Conservation (phyloP, 2,329 filamentous ascomycete genomes). For the Chaetomium sp. region DNA sequence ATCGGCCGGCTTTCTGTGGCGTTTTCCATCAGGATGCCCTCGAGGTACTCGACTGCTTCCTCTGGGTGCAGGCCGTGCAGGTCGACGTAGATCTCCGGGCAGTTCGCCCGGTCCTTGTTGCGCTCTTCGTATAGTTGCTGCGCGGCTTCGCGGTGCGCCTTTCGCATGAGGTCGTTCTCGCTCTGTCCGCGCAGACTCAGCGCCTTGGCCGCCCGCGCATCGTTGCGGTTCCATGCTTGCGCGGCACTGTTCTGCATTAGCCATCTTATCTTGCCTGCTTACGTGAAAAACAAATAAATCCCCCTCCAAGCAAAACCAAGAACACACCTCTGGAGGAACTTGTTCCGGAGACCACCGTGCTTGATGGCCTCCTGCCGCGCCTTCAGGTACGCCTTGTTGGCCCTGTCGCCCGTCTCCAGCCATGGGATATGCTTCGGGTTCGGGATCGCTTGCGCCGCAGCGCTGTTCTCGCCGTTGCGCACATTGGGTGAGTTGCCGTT, state of each 20-base stretch:
- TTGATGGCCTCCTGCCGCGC: constrained; percentile 94
- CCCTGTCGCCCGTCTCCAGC: constrained; percentile 85
- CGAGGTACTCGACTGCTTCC: constrained; percentile 91
- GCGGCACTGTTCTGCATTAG: constrained; percentile 58
- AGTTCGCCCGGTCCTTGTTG: constrained; percentile 59
- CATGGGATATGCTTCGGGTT: constrained; percentile 90
- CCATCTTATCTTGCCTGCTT: neutral
- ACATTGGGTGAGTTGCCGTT: constrained; percentile 60
- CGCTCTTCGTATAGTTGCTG: constrained; percentile 88
- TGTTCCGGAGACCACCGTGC: constrained; percentile 91
- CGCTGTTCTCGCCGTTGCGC: constrained; percentile 68
- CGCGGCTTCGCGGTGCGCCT: constrained; percentile 91
- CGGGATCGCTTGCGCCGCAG: constrained; percentile 74
- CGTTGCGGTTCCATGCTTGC: constrained; percentile 97
- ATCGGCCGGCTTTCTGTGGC: constrained; percentile 65
- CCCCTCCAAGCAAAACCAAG: too few species aligned
- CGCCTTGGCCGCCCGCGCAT: constrained; percentile 91
- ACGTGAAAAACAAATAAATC: too few species aligned
- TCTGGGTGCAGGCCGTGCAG: constrained; percentile 97
- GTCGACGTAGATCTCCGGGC: constrained; percentile 83
- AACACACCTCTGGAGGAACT: constrained; percentile 83
- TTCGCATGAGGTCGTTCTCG: constrained; percentile 95
- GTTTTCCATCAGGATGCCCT: constrained; percentile 80
- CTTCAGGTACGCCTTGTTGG: constrained; percentile 92
- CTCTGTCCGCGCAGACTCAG: constrained; percentile 89